Base-by-base conservation (phyloP, 148 eudicot species). In the Euryodendron excelsum region DNA sequence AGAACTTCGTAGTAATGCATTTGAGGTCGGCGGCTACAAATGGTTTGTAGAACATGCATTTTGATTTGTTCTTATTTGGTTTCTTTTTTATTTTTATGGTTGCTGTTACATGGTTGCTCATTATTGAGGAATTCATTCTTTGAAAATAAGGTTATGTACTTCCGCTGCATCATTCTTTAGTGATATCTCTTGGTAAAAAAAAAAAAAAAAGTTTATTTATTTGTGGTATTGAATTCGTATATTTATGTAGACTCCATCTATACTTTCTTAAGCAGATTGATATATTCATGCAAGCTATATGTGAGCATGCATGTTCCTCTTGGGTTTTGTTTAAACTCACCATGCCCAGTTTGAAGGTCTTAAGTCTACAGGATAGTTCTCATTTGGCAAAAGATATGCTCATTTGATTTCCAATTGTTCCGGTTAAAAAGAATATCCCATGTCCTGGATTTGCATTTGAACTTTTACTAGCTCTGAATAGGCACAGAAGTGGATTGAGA, bases 21-120 rank as follows among this genome's bases (percentile, higher is more conserved):
- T 94, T 90, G 97, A 92, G 87, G 90, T 88, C 85, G 98, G 98
- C 31, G 96, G 97, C 84, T 90, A 90, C 88, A 94, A 89, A 89
- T 94, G 97, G 73, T 80, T 52, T n/a, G 72, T 77, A 53, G 13
- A 25, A 62, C 70, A 41, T 45, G 37, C 59, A 21, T 62, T 60
- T 78, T 23, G 21, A 18, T 56, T 44, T 50, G 30, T 1, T 17
- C 52, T 59, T 68, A 44, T 45, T 66, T 45, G 34, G 23, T 33
- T 68, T 67, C 21, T 27, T 59, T 37, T 34, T 65, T 28, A 39
- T 34, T 77, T 71, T 12, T 47, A 20, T 48, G 47, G 69, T 39
- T 52, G 5, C 30, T 58, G 41, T 37, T 47, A 20, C 36, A 34
- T 58, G 33, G 69, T 28, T 73, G 37, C 25, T 45, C 20, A 55